Base-by-base conservation (phyloP, 306 rosid species). In the Inga oerstediana region DNA sequence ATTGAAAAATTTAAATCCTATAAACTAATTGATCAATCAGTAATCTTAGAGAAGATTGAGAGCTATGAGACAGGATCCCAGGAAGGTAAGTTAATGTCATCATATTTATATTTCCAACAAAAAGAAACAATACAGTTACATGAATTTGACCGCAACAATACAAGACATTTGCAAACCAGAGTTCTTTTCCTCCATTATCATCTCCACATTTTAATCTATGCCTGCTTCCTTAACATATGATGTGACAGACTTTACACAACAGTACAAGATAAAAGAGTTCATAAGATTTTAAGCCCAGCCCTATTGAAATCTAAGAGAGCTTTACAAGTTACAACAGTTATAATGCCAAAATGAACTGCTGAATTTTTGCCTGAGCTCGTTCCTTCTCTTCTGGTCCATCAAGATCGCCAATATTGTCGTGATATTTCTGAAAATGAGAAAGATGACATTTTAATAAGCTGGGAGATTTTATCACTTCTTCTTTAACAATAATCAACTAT, bases 381-480 rank as follows among this genome's bases (percentile, higher is more conserved):
- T 95, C 99, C 85, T 92, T 93, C 86, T 93, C 99, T 79, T 95
- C 94, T 17, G 90, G 93, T 83, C 99, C 99, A 82, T 95, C 99
- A 62, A 91, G 82, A 85, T 95, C 99, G 59, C 99, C 96, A 59
- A 95, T 93, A 80, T 95, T 93, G 81, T 95, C 97, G 41, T 93
- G 98, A 86, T 93, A 93, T 76, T 95, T 97, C 96, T 93, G 49
- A 83, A 86, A 48, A 86, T 76, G 12, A n/a, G 19, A 48, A 61
- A 52, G 10, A 37, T 5, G 41, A 37, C 7, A 37, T 37, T 37
- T 37, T 37, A 37, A 37, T 4, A 5, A 37, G 7, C 41, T 4
- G 0, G 41, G 7, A 37, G 0, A 37, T 37, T 37, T 37, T 37
- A 37, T 37, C 7, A 37, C 41, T 5, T 37, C 41, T 35, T 35